These are phyloP conservation scores for Rubia balearica DNA, from an alignment of 305 asterid species.

Conservation along the genomic window DNA sequence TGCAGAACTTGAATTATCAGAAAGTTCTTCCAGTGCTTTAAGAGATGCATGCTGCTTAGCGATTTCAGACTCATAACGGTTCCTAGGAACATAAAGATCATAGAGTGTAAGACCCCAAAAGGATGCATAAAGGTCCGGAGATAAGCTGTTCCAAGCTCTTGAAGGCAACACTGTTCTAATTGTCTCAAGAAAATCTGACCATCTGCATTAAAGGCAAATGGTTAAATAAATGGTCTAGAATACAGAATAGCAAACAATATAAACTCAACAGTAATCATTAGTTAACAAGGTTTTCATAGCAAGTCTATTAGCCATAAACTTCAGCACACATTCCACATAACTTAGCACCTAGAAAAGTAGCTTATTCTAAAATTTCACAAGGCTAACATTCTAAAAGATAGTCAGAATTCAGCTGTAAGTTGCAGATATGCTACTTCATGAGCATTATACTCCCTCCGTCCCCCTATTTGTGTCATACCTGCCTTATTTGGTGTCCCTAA, in stretches of 20 bases:
- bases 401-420: background rate
- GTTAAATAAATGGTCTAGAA: background rate
- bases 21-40: conserved; percentile 90
- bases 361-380: too few relatives aligned
- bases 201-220: conserved; percentile 43
- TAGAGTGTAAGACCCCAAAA: conserved; percentile 99
- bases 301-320: background rate
- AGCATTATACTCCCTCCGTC: background rate
- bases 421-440: background rate
- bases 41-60: conserved; percentile 84
- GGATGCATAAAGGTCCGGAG: conserved; percentile 95
- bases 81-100: conserved; percentile 94
- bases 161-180: conserved; percentile 89
- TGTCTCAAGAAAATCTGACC: conserved; percentile 82
- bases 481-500: too few relatives aligned
- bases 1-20: conserved; percentile 98
- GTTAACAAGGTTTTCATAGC: background rate
- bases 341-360: background rate
- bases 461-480: too few relatives aligned
- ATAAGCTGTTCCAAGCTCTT: conserved; percentile 98
- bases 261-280: background rate
- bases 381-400: background rate
- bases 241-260: background rate
- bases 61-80: conserved; percentile 86
- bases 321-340: background rate